A percentile compares a stretch with the other conserved stretches of the same genome.
Evolutionary conservation across 2,329 filamentous ascomycete genomes (phyloP).

Genomic region (Didymellaceae sp.): DNA sequence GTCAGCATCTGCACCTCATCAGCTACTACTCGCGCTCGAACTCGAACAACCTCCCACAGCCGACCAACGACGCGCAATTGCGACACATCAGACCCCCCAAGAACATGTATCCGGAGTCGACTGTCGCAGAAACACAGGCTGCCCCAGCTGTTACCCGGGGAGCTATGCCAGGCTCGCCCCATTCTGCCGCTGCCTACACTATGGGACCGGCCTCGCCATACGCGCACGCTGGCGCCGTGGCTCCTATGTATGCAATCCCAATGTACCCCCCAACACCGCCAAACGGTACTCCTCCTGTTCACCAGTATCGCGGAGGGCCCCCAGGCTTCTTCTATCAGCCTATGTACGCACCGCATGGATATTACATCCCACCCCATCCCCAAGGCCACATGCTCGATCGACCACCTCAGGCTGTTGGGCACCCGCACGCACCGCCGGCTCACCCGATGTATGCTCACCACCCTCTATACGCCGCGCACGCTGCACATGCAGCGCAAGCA

Average conservation of each 20-base stretch:
- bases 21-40: conserved; percentile 92
- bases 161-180: conserved; percentile 67
- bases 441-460: conserved; percentile 39
- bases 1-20: conserved; percentile 95
- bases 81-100: conserved; percentile 85
- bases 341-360: conserved; percentile 42
- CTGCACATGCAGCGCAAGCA: conserved; percentile 38
- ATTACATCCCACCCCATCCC: conserved; percentile 34
- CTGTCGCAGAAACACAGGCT: conserved; percentile 81
- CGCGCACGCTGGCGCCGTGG: conserved; percentile 51
- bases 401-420: conserved; percentile 47
- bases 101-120: conserved; percentile 97
- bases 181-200: conserved; percentile 58
- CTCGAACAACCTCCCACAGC: conserved; percentile 77
- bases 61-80: conserved; percentile 78
- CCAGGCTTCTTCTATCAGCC: conserved; percentile 38
- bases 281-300: conserved; percentile 52
- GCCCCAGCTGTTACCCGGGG: conserved; percentile 81
- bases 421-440: conserved; percentile 48
- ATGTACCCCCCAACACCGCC: conserved; percentile 51
- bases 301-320: conserved; percentile 44
- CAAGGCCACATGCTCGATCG: conserved; percentile 40
- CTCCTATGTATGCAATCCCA: conserved; percentile 50
- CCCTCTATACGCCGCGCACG: conserved; percentile 35
- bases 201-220: conserved; percentile 63